Evolutionary conservation across 2,329 filamentous ascomycete species (phyloP).

Genomic region (Aspergillus sp.): DNA sequence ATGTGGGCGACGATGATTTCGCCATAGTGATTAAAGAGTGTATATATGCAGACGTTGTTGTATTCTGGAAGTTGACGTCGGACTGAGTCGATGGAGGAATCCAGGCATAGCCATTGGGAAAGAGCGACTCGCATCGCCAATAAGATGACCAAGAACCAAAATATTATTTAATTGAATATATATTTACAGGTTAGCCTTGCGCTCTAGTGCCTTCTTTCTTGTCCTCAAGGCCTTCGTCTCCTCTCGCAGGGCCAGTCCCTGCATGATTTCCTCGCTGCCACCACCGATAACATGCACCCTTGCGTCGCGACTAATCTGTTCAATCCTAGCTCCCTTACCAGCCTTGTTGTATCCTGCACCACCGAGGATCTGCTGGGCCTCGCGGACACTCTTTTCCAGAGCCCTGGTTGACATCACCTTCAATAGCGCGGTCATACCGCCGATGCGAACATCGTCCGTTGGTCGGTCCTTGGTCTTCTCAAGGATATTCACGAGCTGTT

Average conservation of each 20-base stretch:
- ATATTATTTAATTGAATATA: too few relatives aligned
- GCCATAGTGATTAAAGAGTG: too few relatives aligned
- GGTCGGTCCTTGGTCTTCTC: constrained; percentile 43
- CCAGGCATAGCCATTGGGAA: too few relatives aligned
- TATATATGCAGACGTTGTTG: too few relatives aligned
- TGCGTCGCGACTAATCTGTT: constrained; percentile 55
- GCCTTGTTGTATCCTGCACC: constrained; percentile 53
- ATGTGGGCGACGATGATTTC: too few relatives aligned
- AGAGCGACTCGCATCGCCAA: too few relatives aligned
- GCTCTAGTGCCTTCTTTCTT: constrained; percentile 28
- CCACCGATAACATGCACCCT: constrained; percentile 47
- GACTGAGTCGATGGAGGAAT: too few relatives aligned
- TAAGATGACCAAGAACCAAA: too few relatives aligned
- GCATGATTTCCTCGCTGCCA: constrained; percentile 43
- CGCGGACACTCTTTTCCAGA: constrained; percentile 54
- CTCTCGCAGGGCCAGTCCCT: constrained; percentile 33
- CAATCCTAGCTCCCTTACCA: constrained; percentile 51
- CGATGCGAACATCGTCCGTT: constrained; percentile 44
- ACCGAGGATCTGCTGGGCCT: constrained; percentile 57
- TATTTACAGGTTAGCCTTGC: constrained; percentile 23
- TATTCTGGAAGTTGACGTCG: too few relatives aligned
- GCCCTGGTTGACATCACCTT: constrained; percentile 55
- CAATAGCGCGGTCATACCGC: constrained; percentile 52
- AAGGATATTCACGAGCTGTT: constrained; percentile 60
- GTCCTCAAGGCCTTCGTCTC: constrained; percentile 32